Base-by-base conservation (phyloP, 2,329 filamentous ascomycete species). In the Akanthomyces uredinophilus region DNA sequence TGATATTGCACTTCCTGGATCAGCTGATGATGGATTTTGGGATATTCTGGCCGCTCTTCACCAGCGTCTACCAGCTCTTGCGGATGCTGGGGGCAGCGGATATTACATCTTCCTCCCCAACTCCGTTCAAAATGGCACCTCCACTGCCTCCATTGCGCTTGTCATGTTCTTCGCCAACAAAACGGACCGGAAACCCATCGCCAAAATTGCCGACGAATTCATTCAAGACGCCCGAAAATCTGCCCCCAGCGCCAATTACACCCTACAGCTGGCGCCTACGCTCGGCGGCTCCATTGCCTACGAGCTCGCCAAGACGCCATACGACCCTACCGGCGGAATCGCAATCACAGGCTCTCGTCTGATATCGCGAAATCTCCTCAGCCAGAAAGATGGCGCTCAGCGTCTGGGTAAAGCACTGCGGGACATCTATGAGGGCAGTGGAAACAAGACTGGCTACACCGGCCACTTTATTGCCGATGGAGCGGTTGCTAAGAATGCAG, bases 41-140 rank as follows among this genome's bases (percentile, higher is more conserved):
- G 67, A 70, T 29, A 67, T 70, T 29, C 55, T 72, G 18, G 63
- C 63, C 41, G 63, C 66, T 50, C 66, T 70, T 41, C 73, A 77
- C 60, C 67, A 68, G 5, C 63, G 69, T n/a, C 65, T 77, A 2
- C 73, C 75, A 11, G 65, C 65, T 1, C 62, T 78, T 18, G 74
- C 71, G n/a, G 73, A 75, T 49, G 72, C 68, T 1, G 72, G 72
- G 5, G 73, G 72, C 24, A 70, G 69, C 16, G 74, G 75, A 5
- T 77, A 78, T 64, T 76, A 75, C 60, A 74, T 65, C 44, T 66
- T 73, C 27, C 66, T 37, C 67, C 70, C 20, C 60, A 66, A 27
- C 61, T 63, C 27, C 56, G 47, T 59, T 4, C 24, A 35, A 10
- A 64, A 65, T 51, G 63, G 63, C 24, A 58, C 60, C 1, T 44